Conservation (phyloP, 257 asterid species). For the Gentiana dahurica region DNA sequence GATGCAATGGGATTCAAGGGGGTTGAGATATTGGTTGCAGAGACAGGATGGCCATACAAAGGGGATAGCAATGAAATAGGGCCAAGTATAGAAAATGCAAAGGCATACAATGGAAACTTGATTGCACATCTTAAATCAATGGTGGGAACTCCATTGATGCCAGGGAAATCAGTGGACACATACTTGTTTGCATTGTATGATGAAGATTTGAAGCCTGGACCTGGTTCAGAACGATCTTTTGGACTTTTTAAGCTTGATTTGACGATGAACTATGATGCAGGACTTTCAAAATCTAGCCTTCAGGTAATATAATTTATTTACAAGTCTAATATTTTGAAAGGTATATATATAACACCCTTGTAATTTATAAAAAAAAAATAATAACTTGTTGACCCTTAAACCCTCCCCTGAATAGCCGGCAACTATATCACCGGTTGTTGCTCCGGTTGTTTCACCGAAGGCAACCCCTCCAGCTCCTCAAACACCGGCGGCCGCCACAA, state of each 20-base stretch:
- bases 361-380: background rate
- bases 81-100: constrained; percentile 56
- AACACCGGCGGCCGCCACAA: no score
- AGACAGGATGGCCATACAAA: constrained; percentile 80
- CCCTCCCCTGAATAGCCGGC: no score
- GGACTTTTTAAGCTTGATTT: constrained; percentile 62
- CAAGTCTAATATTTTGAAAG: no score
- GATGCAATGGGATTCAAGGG: constrained; percentile 44
- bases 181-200: constrained; percentile 62
- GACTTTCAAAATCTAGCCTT: constrained; percentile 34
- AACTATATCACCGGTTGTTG: no score
- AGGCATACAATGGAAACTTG: constrained; percentile 51
- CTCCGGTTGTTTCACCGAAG: no score
- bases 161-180: constrained; percentile 51
- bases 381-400: background rate
- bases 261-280: constrained; percentile 39
- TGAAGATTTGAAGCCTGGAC: constrained; percentile 64
- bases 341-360: no score
- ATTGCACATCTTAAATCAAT: constrained; percentile 44
- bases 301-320: constrained; percentile 24
- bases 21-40: constrained; percentile 63
- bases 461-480: no score
- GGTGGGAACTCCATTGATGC: constrained; percentile 80
- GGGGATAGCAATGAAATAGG: constrained; percentile 61
- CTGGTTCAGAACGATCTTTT: constrained; percentile 55